phyloP scores from a whole-genome alignment of 108 stramenopile genomes.

The Fistulifera solaris region DNA sequence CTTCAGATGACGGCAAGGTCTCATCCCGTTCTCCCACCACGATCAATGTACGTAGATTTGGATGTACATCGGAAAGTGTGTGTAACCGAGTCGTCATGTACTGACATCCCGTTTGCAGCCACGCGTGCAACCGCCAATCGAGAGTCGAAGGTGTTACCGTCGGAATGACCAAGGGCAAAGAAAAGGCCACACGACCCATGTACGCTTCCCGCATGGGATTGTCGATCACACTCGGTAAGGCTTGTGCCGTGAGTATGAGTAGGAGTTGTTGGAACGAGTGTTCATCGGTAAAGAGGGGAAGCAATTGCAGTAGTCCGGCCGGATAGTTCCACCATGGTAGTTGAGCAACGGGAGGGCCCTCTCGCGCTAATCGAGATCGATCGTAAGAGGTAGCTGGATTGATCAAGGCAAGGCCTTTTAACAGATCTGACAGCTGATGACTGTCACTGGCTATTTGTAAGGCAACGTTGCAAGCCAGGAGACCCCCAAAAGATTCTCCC shows the following conservation, averaged over 20 bases:
- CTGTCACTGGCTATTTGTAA: conserved; percentile 19
- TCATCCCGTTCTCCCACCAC: conserved; percentile 74
- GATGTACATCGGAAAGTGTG: neutral
- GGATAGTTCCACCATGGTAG: conserved; percentile 33
- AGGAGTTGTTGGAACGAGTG: conserved; percentile 48
- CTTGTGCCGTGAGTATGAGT: conserved; percentile 58
- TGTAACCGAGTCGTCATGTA: conserved; percentile 20
- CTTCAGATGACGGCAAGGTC: conserved; percentile 65
- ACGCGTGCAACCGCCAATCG: conserved; percentile 62
- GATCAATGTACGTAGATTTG: conserved; percentile 45
- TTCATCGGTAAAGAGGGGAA: conserved; percentile 72
- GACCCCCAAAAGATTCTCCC: conserved; percentile 84
- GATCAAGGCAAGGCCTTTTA: conserved; percentile 65
- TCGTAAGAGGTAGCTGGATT: conserved; percentile 83
- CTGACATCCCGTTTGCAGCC: conserved; percentile 54
- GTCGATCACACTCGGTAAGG: conserved; percentile 70
- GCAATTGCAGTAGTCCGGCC: conserved; percentile 35
- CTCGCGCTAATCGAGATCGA: conserved; percentile 49
- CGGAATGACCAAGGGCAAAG: conserved; percentile 44
- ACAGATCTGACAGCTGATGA: no score
- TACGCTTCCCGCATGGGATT: conserved; percentile 66
- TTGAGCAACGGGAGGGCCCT: conserved; percentile 59
- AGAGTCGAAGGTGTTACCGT: conserved; percentile 72
- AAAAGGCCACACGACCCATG: conserved; percentile 76
- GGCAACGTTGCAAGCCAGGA: conserved; percentile 68